Percentiles rank a stretch among this genome's conserved stretches.
Conservation (phyloP, 108 stramenopile genomes). For the Cylindrotheca closterium region DNA sequence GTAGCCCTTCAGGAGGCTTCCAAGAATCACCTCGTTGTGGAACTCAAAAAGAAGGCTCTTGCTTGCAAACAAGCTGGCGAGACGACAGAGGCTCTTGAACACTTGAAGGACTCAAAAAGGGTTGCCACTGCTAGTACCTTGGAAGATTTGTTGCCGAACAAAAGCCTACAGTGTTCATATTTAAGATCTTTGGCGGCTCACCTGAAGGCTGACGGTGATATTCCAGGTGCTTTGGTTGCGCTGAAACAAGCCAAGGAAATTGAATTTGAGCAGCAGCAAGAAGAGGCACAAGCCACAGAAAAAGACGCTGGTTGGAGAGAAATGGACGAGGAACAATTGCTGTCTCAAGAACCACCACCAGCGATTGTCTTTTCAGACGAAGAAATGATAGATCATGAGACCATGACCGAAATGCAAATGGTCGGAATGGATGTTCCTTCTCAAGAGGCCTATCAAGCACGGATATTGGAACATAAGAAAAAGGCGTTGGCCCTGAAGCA, state of each 20-base stretch:
- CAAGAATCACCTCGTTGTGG: background rate
- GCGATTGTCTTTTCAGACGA: slow-evolving; percentile 17
- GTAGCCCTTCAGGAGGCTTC: background rate
- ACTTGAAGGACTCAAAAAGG: background rate
- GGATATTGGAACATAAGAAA: slow-evolving; percentile 21
- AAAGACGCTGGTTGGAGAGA: background rate
- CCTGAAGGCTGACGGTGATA: background rate
- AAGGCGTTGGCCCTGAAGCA: slow-evolving; percentile 28
- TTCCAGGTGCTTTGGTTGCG: background rate
- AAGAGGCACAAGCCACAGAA: background rate
- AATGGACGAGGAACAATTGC: background rate
- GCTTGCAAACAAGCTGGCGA: background rate
- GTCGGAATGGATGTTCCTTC: slow-evolving; percentile 27
- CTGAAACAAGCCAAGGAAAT: background rate
- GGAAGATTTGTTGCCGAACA: background rate
- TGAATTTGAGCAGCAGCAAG: background rate
- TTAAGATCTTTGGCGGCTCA: background rate
- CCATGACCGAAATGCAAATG: slow-evolving; percentile 29
- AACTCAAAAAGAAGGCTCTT: background rate
- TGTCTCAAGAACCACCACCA: background rate
- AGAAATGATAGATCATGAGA: slow-evolving; percentile 39
- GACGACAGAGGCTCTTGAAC: background rate
- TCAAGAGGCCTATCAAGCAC: slow-evolving; percentile 18
- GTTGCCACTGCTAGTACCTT: background rate
- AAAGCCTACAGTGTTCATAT: background rate